Evolutionary conservation across 1,139 yeast genomes (phyloP).

Genomic region (Blastobotrys malaysiensis): DNA sequence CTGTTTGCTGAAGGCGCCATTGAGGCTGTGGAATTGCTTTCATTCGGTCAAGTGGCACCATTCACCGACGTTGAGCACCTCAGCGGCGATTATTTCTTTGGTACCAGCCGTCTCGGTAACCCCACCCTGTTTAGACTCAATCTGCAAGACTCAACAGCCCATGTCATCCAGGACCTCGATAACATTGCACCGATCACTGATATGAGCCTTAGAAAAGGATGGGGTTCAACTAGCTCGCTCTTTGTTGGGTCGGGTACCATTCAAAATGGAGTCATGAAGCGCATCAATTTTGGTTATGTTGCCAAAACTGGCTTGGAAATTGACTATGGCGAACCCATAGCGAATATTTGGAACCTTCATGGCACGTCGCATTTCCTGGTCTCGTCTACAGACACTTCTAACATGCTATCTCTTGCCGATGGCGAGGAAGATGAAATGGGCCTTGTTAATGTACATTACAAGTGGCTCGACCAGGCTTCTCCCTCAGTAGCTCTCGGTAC

Average conservation of each 20-base stretch:
- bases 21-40: constrained; percentile 7
- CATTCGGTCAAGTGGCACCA: constrained; percentile 14
- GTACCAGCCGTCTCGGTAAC: constrained; percentile 15
- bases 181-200: constrained; percentile 13
- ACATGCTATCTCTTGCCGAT: neutral
- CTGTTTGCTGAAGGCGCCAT: neutral
- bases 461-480: neutral
- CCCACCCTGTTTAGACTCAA: constrained; percentile 15
- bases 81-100: constrained; percentile 17
- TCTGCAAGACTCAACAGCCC: neutral
- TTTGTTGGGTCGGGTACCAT: constrained; percentile 13
- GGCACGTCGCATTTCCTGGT: neutral
- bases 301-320: constrained; percentile 6
- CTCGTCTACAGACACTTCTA: neutral
- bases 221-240: constrained; percentile 3
- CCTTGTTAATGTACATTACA: neutral
- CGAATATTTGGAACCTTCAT: constrained; percentile 7
- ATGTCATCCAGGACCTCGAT: constrained; percentile 10
- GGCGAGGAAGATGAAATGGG: neutral
- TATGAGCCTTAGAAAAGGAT: constrained; percentile 6
- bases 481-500: neutral
- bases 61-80: constrained; percentile 15
- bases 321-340: constrained; percentile 6
- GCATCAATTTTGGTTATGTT: constrained; percentile 7
- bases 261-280: constrained; percentile 9